Conservation (phyloP, 148 eudicot species). For the Suaeda aralocaspica region DNA sequence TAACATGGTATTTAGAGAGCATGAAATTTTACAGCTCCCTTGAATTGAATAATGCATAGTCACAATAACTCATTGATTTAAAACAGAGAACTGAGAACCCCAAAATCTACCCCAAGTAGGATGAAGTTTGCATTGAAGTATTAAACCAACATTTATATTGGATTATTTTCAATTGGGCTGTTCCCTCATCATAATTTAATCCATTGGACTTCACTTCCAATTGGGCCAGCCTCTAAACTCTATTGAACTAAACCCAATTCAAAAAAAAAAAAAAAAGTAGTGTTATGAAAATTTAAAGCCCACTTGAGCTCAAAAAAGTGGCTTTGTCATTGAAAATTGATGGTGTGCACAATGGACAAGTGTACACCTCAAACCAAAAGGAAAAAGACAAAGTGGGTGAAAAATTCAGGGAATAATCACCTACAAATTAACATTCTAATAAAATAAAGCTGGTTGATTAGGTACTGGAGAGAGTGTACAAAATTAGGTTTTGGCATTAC, state of each 20-base stretch:
- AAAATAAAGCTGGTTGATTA: conserved; percentile 13
- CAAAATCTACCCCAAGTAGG: no score
- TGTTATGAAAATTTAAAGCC: no score
- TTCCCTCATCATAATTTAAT: conserved; percentile 1
- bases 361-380: background rate
- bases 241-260: background rate
- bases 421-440: conserved; percentile 8
- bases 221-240: conserved; percentile 9
- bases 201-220: background rate
- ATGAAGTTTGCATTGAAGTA: no score
- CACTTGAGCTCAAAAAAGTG: conserved; percentile 7
- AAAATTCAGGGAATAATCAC: conserved; percentile 4
- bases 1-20: no score
- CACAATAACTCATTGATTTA: no score
- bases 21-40: no score
- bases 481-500: conserved; percentile 9
- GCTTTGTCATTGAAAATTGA: conserved; percentile 7
- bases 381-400: background rate
- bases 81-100: no score
- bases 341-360: background rate
- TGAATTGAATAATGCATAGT: no score
- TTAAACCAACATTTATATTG: background rate
- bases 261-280: no score
- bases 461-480: conserved; percentile 14
- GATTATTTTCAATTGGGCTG: background rate